Evolutionary conservation across 2,329 filamentous ascomycete species (phyloP).

Genomic region (Metarhizium brunneum): DNA sequence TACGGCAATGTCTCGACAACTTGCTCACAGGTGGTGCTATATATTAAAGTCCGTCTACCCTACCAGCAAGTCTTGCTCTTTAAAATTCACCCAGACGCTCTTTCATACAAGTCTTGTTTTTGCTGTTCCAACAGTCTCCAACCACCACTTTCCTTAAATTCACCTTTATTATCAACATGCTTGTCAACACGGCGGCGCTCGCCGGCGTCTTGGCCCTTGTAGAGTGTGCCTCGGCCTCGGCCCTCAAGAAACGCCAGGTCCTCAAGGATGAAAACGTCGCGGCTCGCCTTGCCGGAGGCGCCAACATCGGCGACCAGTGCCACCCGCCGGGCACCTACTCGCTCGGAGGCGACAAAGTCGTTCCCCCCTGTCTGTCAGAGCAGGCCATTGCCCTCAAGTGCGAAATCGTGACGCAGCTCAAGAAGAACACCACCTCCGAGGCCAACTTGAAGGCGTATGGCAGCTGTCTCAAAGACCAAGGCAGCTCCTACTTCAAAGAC

Average conservation of each 20-base stretch:
- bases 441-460: not conserved
- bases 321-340: not conserved
- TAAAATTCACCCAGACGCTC: no score
- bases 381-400: not conserved
- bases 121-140: no score
- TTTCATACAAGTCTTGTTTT: no score
- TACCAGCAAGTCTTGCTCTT: no score
- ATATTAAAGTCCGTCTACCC: no score
- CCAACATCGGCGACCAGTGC: not conserved
- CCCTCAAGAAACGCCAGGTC: not conserved
- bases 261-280: not conserved
- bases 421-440: not conserved
- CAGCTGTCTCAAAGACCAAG: not conserved
- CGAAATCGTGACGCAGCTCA: not conserved
- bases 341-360: not conserved
- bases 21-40: no score
- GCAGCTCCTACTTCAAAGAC: not conserved
- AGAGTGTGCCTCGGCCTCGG: not conserved
- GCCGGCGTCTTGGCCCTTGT: not conserved
- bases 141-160: not conserved
- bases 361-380: not conserved
- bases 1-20: no score
- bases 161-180: not conserved
- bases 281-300: not conserved
- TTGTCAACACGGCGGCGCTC: not conserved